Evolutionary conservation across 1,284 basidiomycete species (phyloP), one percentile per base, ranked within the genome.

Genomic region (Ustilago crameri): DNA sequence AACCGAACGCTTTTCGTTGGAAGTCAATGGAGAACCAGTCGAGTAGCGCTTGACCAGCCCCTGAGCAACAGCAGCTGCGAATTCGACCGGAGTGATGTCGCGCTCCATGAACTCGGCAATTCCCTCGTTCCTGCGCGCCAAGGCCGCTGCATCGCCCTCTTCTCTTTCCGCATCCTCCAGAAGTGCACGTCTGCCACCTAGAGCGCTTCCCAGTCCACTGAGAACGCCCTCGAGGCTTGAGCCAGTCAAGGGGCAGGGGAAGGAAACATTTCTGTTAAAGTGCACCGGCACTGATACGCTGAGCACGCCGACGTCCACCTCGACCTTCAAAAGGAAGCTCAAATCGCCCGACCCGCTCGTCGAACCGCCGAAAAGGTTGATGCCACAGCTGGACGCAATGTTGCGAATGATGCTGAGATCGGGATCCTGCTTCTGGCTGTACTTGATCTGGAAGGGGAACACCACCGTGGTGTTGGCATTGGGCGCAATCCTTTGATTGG

Each of bases 371-470:
- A 52, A 44, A 32, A 66, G 22, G 23, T 35, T 51, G 40, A 75
- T 81, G 44, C 90, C 90, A 82, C 93, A 95, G 81, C 90, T 91
- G 14, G 76, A 81, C 26, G 86, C 86, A 26, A 92, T 80, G 81
- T 93, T 91, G 9, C 85, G 70, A 22, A 95, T 85, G 35, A 95
- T 88, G 20, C 75, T 72, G 41, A 85, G 81, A 59, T 87, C 86
- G 5, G 91, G 89, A 73, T 93, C 89, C 50, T 86, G 79, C 0
- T 87, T 80, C 23, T 86, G 85, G 35, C 88, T 87, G 85, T 95
- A 95, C 48, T 87, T 86, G 54, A 96, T 86, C 3, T 87, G 82
- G 83, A 95, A 91, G 1, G 93, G 93, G 85, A 96, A 92, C 0
- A 88, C 88, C 84, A 94, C 89, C 54, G 89, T 91, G 3, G 90